Percentiles rank a stretch among this genome's conserved stretches.
Conservation (phyloP, 208 protist species). For the Tritrichomonas musculus region DNA sequence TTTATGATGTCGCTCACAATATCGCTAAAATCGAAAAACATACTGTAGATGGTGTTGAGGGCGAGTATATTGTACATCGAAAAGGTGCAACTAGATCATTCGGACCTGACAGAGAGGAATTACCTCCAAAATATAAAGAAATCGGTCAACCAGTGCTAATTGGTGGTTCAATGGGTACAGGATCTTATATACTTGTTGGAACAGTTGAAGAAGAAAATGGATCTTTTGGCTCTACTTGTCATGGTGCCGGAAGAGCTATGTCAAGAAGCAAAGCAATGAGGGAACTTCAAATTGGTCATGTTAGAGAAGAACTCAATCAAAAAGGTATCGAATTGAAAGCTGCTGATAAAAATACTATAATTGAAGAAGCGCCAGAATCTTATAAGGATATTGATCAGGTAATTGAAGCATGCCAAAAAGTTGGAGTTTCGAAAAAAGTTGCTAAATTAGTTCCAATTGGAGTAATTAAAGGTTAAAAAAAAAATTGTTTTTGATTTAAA, state of each 20-base stretch:
- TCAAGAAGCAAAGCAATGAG: slow-evolving; percentile 53
- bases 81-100: slow-evolving; percentile 75
- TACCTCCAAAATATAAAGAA: slow-evolving; percentile 67
- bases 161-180: slow-evolving; percentile 76
- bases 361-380: slow-evolving; percentile 68
- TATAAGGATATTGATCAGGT: slow-evolving; percentile 71
- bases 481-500: no score
- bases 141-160: slow-evolving; percentile 74
- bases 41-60: slow-evolving; percentile 60
- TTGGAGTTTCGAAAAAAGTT: slow-evolving; percentile 64
- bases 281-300: slow-evolving; percentile 45
- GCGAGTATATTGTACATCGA: slow-evolving; percentile 66
- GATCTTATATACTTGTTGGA: slow-evolving; percentile 67
- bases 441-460: slow-evolving; percentile 63
- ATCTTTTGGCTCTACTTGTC: slow-evolving; percentile 69
- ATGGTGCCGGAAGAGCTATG: slow-evolving; percentile 65
- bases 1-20: no score
- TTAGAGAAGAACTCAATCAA: slow-evolving; percentile 53
- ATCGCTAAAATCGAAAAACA: no score
- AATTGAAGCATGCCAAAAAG: slow-evolving; percentile 51
- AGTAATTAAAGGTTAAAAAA: slow-evolving; percentile 73
- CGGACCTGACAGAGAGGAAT: slow-evolving; percentile 64
- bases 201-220: slow-evolving; percentile 58
- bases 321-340: slow-evolving; percentile 65
- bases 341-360: slow-evolving; percentile 66